These are phyloP conservation scores for Epicoccum sorghinum DNA, from an alignment of 2,329 filamentous ascomycete genomes.

Conservation along the genomic window DNA sequence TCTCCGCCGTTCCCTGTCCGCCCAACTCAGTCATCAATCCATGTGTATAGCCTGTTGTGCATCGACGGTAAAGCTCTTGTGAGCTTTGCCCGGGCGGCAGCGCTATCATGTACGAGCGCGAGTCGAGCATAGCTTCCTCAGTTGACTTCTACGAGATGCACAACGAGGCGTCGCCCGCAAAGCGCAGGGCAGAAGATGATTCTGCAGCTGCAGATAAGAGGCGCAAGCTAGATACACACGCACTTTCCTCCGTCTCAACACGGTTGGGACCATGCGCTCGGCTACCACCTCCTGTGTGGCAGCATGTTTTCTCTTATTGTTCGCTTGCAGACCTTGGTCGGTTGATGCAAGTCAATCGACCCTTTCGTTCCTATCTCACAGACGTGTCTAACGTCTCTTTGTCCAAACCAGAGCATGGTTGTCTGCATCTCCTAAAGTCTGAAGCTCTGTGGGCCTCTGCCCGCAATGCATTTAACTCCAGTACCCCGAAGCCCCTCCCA, in stretches of 20 bases:
- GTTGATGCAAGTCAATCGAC: constrained; percentile 70
- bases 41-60: constrained; percentile 39
- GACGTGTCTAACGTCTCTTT: constrained; percentile 41
- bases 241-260: constrained; percentile 13
- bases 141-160: constrained; percentile 44
- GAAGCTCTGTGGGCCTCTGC: constrained; percentile 74
- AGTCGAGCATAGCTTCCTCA: constrained; percentile 43
- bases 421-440: constrained; percentile 57
- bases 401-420: constrained; percentile 38
- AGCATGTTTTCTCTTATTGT: constrained; percentile 71
- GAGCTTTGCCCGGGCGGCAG: constrained; percentile 33
- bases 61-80: constrained; percentile 37
- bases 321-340: constrained; percentile 67
- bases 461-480: constrained; percentile 67
- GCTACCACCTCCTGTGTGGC: constrained; percentile 70
- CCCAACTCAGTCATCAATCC: constrained; percentile 3
- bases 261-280: constrained; percentile 38
- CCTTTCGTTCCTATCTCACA: constrained; percentile 62
- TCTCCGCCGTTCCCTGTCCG: no score
- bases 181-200: constrained; percentile 45
- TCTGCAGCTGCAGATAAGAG: constrained; percentile 35
- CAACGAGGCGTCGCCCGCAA: constrained; percentile 22
- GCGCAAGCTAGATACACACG: constrained; percentile 34
- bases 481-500: constrained; percentile 71
- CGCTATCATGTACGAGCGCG: constrained; percentile 41